Base-by-base conservation (phyloP, 768 basidiomycete species). In the Lactarius hatsudake region DNA sequence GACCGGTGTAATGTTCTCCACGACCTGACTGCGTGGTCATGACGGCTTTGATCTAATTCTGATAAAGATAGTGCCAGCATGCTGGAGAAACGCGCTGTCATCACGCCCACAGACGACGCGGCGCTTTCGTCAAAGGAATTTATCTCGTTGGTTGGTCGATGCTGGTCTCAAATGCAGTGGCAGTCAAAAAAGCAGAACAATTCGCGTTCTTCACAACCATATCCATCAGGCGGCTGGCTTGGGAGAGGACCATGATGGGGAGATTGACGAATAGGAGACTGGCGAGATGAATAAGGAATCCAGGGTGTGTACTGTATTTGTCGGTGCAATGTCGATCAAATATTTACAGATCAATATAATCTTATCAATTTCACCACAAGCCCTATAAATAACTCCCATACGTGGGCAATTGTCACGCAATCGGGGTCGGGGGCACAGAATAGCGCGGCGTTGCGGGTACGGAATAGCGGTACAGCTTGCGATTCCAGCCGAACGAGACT, bases 341-440 rank as follows among this genome's bases (percentile, higher is more conserved):
- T 32, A 32, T 13, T 13, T 38, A 18, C 17, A n/a, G 43, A 45
- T 45, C 43, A 45, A 45, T n/a, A 3, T n/a, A 40, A 40, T 40
- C 13, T 42, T 42, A 42, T 18, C 42, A 18, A 18, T 42, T 42
- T 40, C 40, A 40, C 15, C 9, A 38, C 40, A 36, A 8, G n/a
- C 48, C 28, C 26, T 26, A 54, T 54, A 54, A 15, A 48, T 40
- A 20, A 48, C 42, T 13, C 12, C 45, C 32, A 45, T 42, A 32
- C 32, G 32, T 60, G 13, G 54, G 57, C 26, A 17, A 9, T 15
- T 32, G 26, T 68, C 67, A 68, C 51, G 60, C 18, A n/a, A 63
- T 69, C 28, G 68, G 62, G 20, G 64, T 70, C 10, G 70, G 63
- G 38, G 70, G 70, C 17, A 71, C 53, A 7, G 67, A 68, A 53